These are phyloP conservation scores for Coniosporium apollinis DNA, from an alignment of 495 filamentous ascomycete species.

Conservation along the genomic window DNA sequence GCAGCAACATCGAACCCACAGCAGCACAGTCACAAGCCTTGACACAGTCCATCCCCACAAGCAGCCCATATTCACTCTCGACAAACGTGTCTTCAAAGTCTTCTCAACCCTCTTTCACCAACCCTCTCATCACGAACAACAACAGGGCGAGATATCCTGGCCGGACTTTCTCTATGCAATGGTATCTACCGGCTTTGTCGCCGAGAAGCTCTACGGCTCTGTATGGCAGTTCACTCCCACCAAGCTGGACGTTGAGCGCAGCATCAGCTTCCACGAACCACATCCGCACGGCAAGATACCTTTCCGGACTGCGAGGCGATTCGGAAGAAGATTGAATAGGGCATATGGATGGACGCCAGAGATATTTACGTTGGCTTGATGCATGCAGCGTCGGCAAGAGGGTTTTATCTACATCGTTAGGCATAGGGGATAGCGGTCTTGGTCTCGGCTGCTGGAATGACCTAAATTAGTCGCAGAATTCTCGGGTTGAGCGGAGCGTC, in stretches of 20 bases:
- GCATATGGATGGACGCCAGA: conserved; percentile 31
- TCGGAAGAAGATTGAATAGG: conserved; percentile 28
- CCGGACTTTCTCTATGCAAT: conserved; percentile 36
- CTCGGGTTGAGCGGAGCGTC: no score
- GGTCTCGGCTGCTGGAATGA: no score
- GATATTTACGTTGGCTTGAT: conserved; percentile 20
- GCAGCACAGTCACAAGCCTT: no score
- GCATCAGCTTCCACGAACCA: conserved; percentile 39
- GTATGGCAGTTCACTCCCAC: conserved; percentile 34
- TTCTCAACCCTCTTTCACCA: conserved; percentile 31
- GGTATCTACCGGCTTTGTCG: conserved; percentile 27
- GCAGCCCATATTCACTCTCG: conserved; percentile 23
- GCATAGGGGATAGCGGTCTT: no score
- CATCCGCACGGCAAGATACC: conserved; percentile 33
- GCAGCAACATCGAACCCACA: no score
- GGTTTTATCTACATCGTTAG: no score
- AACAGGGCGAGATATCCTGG: conserved; percentile 32
- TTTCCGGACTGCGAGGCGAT: conserved; percentile 19
- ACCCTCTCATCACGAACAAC: conserved; percentile 9
- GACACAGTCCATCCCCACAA: conserved; percentile 5
- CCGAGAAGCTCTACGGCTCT: conserved; percentile 35
- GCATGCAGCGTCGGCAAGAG: no score
- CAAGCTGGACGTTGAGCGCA: conserved; percentile 24
- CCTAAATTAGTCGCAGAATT: no score
- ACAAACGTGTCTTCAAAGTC: conserved; percentile 29